phyloP scores from a whole-genome alignment of 805 yeast species.

The Torulaspora franciscae region DNA sequence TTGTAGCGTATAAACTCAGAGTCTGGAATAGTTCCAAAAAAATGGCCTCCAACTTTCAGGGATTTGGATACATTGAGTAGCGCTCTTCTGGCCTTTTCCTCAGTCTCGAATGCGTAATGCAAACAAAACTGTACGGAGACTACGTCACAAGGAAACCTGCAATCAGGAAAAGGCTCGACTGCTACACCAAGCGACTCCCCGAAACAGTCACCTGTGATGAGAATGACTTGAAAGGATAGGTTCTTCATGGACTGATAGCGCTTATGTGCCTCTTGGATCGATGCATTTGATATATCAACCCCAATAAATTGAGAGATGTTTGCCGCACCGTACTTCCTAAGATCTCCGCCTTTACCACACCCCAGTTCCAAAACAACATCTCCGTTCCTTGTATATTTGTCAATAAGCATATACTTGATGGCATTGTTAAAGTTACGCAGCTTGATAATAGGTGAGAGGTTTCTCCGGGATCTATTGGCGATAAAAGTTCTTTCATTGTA shows the following conservation, averaged over 20 bases:
- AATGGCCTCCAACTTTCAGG: constrained; percentile 75
- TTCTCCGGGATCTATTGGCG: constrained; percentile 57
- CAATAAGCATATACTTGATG: constrained; percentile 78
- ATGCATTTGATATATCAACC: constrained; percentile 84
- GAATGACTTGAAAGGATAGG: constrained; percentile 68
- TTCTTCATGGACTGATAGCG: constrained; percentile 58
- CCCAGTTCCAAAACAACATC: constrained; percentile 77
- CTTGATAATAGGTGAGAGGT: constrained; percentile 77
- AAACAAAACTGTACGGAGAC: constrained; percentile 89
- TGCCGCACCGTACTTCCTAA: constrained; percentile 80
- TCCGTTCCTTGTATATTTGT: constrained; percentile 54
- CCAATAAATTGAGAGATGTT: constrained; percentile 77
- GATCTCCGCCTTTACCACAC: constrained; percentile 98
- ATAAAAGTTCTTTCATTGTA: constrained; percentile 79
- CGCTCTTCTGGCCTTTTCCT: constrained; percentile 67
- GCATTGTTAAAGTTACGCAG: constrained; percentile 87
- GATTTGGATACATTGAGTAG: constrained; percentile 72
- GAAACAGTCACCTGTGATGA: constrained; percentile 92
- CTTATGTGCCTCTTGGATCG: constrained; percentile 76
- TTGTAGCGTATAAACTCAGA: constrained; percentile 75
- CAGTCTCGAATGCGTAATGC: constrained; percentile 91
- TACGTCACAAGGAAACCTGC: constrained; percentile 71
- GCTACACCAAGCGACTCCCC: constrained; percentile 62
- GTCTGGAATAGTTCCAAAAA: constrained; percentile 92
- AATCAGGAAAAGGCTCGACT: constrained; percentile 63